Evolutionary conservation across 768 basidiomycete genomes (phyloP).

Genomic region (Amanita inopinata): DNA sequence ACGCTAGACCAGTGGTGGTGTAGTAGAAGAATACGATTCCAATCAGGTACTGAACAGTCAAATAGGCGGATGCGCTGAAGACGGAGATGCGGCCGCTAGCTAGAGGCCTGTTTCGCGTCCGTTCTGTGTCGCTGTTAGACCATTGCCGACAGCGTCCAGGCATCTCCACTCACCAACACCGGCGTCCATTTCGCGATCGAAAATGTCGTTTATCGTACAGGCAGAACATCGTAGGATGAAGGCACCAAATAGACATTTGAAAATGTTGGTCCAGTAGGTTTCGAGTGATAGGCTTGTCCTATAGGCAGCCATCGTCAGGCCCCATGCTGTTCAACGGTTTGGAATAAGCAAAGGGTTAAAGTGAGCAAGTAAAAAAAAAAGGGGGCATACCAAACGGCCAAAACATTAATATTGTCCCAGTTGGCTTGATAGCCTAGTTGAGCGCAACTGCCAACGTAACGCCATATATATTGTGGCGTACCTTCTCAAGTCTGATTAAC

Average conservation of each 20-base stretch:
- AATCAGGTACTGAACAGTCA: conserved; percentile 30
- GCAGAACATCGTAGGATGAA: conserved; percentile 38
- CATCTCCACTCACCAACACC: conserved; percentile 33
- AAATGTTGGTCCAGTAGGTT: conserved; percentile 21
- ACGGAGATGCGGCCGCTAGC: conserved; percentile 40
- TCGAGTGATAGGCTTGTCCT: conserved; percentile 21
- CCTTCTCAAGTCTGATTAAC: conserved; percentile 42
- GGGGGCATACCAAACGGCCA: conserved; percentile 37
- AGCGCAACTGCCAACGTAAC: background rate
- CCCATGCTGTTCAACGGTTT: conserved; percentile 34
- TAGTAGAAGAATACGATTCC: conserved; percentile 30
- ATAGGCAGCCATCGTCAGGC: conserved; percentile 41
- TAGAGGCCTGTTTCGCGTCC: conserved; percentile 38
- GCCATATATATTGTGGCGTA: background rate
- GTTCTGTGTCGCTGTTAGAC: conserved; percentile 22
- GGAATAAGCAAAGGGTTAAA: background rate
- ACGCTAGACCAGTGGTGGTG: conserved; percentile 25
- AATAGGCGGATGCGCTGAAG: conserved; percentile 27
- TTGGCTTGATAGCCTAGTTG: conserved; percentile 24
- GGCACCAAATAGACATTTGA: conserved; percentile 28
- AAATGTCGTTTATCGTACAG: conserved; percentile 48
- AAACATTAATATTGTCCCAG: conserved; percentile 41
- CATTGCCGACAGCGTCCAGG: background rate
- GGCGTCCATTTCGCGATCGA: conserved; percentile 42
- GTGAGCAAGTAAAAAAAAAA: background rate